These are phyloP conservation scores for Torulaspora microellipsoides DNA, from an alignment of 805 yeast species.

Conservation along the genomic window DNA sequence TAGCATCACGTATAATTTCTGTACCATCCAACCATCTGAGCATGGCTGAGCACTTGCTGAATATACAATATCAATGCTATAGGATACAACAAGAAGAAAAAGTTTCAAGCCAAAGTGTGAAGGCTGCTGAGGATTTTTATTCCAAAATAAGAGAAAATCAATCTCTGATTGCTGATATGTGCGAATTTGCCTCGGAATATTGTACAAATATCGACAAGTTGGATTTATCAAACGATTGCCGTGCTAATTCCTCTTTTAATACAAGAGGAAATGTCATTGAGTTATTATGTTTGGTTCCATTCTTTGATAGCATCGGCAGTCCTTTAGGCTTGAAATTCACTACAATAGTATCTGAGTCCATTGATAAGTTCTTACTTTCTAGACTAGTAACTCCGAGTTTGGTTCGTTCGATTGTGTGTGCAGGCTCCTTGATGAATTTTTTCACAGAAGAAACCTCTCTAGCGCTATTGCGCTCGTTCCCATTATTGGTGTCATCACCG, in stretches of 20 bases:
- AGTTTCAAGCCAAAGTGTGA: conserved; percentile 30
- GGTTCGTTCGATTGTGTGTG: conserved; percentile 42
- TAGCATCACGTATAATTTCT: conserved; percentile 30
- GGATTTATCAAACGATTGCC: conserved; percentile 19
- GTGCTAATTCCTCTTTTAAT: conserved; percentile 20
- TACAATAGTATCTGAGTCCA: conserved; percentile 45
- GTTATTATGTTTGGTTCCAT: conserved; percentile 31
- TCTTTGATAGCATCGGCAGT: conserved; percentile 43
- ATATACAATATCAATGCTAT: conserved; percentile 8
- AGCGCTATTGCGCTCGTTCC: conserved; percentile 40
- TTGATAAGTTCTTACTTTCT: conserved; percentile 45
- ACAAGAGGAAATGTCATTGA: conserved; percentile 38
- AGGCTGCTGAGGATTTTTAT: conserved; percentile 36
- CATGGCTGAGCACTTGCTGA: conserved; percentile 18
- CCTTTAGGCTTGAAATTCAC: conserved; percentile 42
- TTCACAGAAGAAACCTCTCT: conserved; percentile 33
- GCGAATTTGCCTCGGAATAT: conserved; percentile 25
- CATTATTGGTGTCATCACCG: conserved; percentile 54
- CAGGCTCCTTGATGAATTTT: conserved; percentile 51
- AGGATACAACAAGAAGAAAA: conserved; percentile 10
- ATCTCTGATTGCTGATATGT: conserved; percentile 28
- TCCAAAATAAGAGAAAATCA: conserved; percentile 35
- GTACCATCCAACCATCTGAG: conserved; percentile 28
- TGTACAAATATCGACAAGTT: conserved; percentile 15
- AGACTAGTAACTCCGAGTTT: conserved; percentile 17